Evolutionary conservation across 2,329 filamentous ascomycete genomes (phyloP).

Genomic region (Talaromyces sp.): DNA sequence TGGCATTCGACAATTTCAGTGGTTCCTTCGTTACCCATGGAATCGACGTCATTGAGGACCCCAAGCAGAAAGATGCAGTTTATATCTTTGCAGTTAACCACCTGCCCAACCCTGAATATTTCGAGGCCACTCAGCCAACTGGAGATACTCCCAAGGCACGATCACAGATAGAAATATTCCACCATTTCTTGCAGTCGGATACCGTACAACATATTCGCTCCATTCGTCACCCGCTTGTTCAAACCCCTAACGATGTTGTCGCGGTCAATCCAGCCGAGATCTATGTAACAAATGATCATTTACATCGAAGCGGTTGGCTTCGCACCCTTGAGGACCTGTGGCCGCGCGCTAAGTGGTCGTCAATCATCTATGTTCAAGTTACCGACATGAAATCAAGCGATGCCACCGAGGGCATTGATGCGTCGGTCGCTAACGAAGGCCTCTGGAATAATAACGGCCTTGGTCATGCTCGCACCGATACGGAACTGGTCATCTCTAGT

Average conservation of each 20-base stretch:
- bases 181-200: constrained; percentile 51
- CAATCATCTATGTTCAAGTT: constrained; percentile 51
- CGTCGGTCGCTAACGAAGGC: constrained; percentile 46
- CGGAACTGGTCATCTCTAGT: constrained; percentile 41
- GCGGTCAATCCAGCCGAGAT: constrained; percentile 53
- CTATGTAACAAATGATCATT: constrained; percentile 65
- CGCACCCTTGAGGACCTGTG: constrained; percentile 54
- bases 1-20: constrained; percentile 56
- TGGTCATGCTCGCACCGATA: constrained; percentile 48
- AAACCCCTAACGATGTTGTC: constrained; percentile 62
- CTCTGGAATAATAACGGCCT: constrained; percentile 62
- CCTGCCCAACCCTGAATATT: constrained; percentile 52
- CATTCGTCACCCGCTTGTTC: constrained; percentile 56
- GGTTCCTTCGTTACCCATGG: constrained; percentile 62
- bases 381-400: constrained; percentile 23
- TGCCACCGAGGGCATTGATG: constrained; percentile 43
- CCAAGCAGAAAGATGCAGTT: constrained; percentile 46
- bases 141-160: constrained; percentile 43
- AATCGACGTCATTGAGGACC: constrained; percentile 61
- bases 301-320: constrained; percentile 53
- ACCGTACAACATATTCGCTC: constrained; percentile 55
- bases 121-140: constrained; percentile 10
- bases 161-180: constrained; percentile 63
- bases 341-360: constrained; percentile 52
- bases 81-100: constrained; percentile 67